phyloP scores from a whole-genome alignment of 176 grass and related monocot genomes.

The Canna indica region DNA sequence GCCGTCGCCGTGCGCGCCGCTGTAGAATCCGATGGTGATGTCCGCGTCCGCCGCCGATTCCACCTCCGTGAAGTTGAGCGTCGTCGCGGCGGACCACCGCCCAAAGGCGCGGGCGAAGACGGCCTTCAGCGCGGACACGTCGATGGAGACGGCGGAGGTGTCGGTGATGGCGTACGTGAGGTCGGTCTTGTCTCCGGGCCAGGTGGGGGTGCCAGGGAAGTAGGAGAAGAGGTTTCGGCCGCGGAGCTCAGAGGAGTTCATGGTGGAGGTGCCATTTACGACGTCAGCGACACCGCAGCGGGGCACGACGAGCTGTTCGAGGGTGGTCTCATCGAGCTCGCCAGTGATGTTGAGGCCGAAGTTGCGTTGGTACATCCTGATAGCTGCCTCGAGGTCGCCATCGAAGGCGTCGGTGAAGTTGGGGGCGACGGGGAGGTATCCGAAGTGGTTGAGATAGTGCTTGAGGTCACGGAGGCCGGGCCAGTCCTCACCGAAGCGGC shows the following conservation, averaged over 20 bases:
- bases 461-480: slow-evolving; percentile 56
- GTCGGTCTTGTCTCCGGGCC: neutral
- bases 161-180: slow-evolving; percentile 5
- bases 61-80: slow-evolving; percentile 1
- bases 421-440: slow-evolving; percentile 41
- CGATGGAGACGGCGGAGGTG: slow-evolving; percentile 8
- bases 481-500: slow-evolving; percentile 48
- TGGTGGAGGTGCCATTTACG: slow-evolving; percentile 1
- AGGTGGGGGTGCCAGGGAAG: slow-evolving; percentile 2
- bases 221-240: slow-evolving; percentile 11
- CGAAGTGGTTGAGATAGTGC: slow-evolving; percentile 56
- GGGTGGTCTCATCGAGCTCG: neutral
- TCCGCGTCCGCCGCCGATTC: neutral
- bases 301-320: neutral
- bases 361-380: neutral
- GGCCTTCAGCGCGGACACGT: neutral
- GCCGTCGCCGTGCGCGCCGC: slow-evolving; percentile 4
- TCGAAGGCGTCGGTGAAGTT: slow-evolving; percentile 2
- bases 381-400: neutral
- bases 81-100: slow-evolving; percentile 3
- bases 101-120: slow-evolving; percentile 4
- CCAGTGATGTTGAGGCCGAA: slow-evolving; percentile 4
- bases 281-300: slow-evolving; percentile 7
- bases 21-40: slow-evolving; percentile 12
- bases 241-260: neutral